Evolutionary conservation across 768 basidiomycete genomes (phyloP), one percentile per base, ranked within the genome.

Genomic region (Mycena crocata): DNA sequence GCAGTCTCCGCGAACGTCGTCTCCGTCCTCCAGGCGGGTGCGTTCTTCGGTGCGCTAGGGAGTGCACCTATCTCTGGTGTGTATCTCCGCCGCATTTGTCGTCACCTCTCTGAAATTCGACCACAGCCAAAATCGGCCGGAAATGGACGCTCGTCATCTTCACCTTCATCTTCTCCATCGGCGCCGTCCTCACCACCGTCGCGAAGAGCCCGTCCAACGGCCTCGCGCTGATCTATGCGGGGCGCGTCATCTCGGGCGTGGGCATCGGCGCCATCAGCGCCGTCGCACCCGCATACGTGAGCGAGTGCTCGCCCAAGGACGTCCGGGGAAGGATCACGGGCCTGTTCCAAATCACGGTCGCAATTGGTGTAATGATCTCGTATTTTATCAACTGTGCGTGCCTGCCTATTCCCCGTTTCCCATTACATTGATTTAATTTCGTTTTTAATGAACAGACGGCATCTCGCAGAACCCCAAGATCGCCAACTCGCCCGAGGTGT

Each of bases 251-350:
- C 54, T 87, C 90, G 21, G 94, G 94, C 58, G 49, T 94, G 23
- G 94, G 94, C 46, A 90, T 95, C 54, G 94, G 95, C 71, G 90
- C 85, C 4, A 93, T 95, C 70, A 93, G 86, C 14, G 88, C 90
- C 23, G 90, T 95, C 9, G 89, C 93, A 2, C 95, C 94, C 13
- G 89, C 93, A 1, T 96, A 88, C 74, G 93, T 95, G 30, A 90
- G 92, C 14, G 95, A 96, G 76, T 94, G 93, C 76, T 84, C 89
- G 1, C 95, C 95, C 12, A 95, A 94, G 75, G 84, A 93, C 23
- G 91, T 94, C 6, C 90, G 95, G 66, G 94, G 94, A 5, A 85
- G 92, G 49, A 93, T 95, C 69, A 94, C 93, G 0, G 93, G 94
- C 50, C 75, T 93, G 34, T 95, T 95, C 85, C 94, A 95, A 51